These are phyloP conservation scores for Geum urbanum DNA, from an alignment of 306 rosid species.

Conservation along the genomic window DNA sequence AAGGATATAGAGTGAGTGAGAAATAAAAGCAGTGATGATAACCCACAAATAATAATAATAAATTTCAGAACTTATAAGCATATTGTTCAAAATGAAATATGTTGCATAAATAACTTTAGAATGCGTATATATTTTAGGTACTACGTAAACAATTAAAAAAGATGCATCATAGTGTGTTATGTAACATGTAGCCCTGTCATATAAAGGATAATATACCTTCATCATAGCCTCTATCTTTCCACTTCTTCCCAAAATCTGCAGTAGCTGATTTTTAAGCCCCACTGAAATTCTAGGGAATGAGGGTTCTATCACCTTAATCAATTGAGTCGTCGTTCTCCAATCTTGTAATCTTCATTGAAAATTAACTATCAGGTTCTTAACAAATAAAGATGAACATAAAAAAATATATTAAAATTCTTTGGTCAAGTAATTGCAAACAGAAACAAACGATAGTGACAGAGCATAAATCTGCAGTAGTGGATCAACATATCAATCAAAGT, in stretches of 20 bases:
- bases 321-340: slow-evolving; percentile 68
- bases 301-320: slow-evolving; percentile 72
- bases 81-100: neutral
- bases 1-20: slow-evolving; percentile 2
- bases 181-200: slow-evolving; percentile 18
- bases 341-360: slow-evolving; percentile 64
- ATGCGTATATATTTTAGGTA: neutral
- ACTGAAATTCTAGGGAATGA: slow-evolving; percentile 58
- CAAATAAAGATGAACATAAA: slow-evolving; percentile 10
- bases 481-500: neutral
- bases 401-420: slow-evolving; percentile 21
- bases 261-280: slow-evolving; percentile 65
- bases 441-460: neutral
- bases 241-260: slow-evolving; percentile 76
- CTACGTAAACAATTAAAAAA: neutral
- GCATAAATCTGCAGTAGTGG: neutral
- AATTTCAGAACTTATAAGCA: neutral
- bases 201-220: slow-evolving; percentile 47
- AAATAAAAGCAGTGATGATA: neutral
- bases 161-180: neutral
- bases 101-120: neutral
- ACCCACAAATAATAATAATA: neutral
- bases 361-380: slow-evolving; percentile 28
- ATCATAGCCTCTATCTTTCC: slow-evolving; percentile 82
- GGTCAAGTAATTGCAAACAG: neutral